phyloP scores from a whole-genome alignment of 441 rosid genomes.

The Populus tomentosa region DNA sequence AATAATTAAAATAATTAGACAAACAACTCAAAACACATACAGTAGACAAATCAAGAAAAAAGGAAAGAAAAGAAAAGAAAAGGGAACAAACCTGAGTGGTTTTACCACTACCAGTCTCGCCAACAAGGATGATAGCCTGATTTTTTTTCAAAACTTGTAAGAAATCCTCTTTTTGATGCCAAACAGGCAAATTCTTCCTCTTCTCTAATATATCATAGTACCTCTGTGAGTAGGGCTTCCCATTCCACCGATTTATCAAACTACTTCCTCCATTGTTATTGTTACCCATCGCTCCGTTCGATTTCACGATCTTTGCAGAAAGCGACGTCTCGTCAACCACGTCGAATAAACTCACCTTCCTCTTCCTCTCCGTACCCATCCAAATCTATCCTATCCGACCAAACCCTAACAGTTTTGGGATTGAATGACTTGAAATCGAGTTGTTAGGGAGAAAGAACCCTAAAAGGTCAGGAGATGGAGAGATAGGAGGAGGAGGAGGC shows the following conservation, averaged over 20 bases:
- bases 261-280: conserved; percentile 15
- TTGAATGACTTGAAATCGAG: not conserved
- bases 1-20: not conserved
- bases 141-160: conserved; percentile 48
- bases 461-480: conserved; percentile 5
- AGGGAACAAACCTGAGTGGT: conserved; percentile 77
- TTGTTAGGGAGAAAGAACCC: conserved; percentile 21
- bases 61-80: not conserved
- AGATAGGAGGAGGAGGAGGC: not conserved
- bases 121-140: conserved; percentile 78
- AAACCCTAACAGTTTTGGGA: not conserved
- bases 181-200: conserved; percentile 77
- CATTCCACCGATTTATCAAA: conserved; percentile 73
- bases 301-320: conserved; percentile 40
- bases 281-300: conserved; percentile 26
- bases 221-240: conserved; percentile 68
- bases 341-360: conserved; percentile 91
- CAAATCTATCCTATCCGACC: conserved; percentile 23
- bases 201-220: conserved; percentile 74
- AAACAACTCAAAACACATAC: not conserved
- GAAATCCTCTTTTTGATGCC: conserved; percentile 94
- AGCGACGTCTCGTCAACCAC: conserved; percentile 72
- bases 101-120: conserved; percentile 98
- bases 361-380: conserved; percentile 95
- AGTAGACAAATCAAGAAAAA: not conserved